Evolutionary conservation across 108 stramenopile genomes (phyloP).

Genomic region (Skeletonema potamos): DNA sequence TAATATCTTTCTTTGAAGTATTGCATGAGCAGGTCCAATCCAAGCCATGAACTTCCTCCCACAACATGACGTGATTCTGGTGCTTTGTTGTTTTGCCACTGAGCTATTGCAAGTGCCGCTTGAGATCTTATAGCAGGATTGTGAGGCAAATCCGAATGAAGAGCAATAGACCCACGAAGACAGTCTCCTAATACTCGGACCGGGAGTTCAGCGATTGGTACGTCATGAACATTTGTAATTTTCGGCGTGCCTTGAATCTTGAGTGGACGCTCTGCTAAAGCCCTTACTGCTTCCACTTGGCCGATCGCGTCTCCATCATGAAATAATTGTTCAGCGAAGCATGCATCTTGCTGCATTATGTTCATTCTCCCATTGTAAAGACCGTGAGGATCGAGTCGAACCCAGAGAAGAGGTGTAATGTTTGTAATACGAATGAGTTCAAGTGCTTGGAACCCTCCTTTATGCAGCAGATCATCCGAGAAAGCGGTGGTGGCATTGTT

Average conservation of each 20-base stretch:
- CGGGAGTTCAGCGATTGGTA: conserved; percentile 76
- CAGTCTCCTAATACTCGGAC: conserved; percentile 85
- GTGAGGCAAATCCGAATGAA: conserved; percentile 82
- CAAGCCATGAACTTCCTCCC: conserved; percentile 73
- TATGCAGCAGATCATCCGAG: conserved; percentile 64
- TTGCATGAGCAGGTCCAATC: conserved; percentile 74
- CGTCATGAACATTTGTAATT: conserved; percentile 72
- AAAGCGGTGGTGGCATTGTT: conserved; percentile 53
- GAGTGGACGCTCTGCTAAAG: conserved; percentile 81
- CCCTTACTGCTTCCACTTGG: conserved; percentile 78
- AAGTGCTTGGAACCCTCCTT: conserved; percentile 83
- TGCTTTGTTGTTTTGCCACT: conserved; percentile 91
- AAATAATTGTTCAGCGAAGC: conserved; percentile 81
- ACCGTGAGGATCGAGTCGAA: conserved; percentile 83
- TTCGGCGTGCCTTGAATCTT: conserved; percentile 80
- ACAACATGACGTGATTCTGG: conserved; percentile 63
- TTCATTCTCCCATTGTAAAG: conserved; percentile 73
- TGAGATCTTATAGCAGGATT: conserved; percentile 78
- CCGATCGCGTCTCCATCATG: conserved; percentile 85
- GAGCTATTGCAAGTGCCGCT: conserved; percentile 82
- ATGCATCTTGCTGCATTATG: conserved; percentile 85
- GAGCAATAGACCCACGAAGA: conserved; percentile 76
- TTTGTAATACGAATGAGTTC: conserved; percentile 88
- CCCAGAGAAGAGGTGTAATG: conserved; percentile 81
- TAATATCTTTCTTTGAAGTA: conserved; percentile 83